Conservation (phyloP, 164 flowering plant genomes). For the Santalum album region DNA sequence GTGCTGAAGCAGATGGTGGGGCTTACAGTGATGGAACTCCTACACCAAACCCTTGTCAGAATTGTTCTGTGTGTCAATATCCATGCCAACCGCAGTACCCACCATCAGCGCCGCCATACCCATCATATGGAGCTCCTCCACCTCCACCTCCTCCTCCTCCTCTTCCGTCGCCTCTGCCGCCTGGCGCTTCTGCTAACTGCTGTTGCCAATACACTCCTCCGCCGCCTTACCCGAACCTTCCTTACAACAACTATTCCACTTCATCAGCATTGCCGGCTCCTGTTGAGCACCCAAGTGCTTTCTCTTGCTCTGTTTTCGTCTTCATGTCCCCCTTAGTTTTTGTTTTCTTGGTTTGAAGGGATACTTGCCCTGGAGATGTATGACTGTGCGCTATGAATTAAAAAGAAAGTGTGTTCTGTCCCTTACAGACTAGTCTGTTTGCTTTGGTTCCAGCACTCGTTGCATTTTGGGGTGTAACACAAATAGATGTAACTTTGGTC, state of each 20-base stretch:
- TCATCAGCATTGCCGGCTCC: constrained; percentile 2
- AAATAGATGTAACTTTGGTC: no score
- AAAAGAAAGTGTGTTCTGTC: no score
- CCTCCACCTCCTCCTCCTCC: constrained; percentile 8
- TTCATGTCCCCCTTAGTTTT: background rate
- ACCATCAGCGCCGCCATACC: constrained; percentile 6
- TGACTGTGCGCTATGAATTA: no score
- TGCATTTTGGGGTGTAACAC: no score
- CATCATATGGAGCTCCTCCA: constrained; percentile 7
- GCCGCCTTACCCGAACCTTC: constrained; percentile 3
- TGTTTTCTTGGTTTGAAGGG: background rate
- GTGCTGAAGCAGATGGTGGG: constrained; percentile 3
- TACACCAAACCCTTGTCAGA: background rate
- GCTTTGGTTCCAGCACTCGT: no score
- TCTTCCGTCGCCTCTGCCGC: background rate
- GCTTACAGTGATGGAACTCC: constrained; percentile 2
- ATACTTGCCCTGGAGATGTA: no score
- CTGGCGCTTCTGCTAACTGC: constrained; percentile 4
- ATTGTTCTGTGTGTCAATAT: constrained; percentile 10
- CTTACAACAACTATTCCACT: constrained; percentile 13
- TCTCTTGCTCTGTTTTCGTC: background rate
- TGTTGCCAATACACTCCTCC: constrained; percentile 12
- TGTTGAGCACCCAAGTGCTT: background rate
- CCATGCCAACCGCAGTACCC: constrained; percentile 9
- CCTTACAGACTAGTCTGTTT: no score